These are phyloP conservation scores for Rhynchosporium secalis DNA, from an alignment of 2,329 filamentous ascomycete genomes.

Conservation along the genomic window DNA sequence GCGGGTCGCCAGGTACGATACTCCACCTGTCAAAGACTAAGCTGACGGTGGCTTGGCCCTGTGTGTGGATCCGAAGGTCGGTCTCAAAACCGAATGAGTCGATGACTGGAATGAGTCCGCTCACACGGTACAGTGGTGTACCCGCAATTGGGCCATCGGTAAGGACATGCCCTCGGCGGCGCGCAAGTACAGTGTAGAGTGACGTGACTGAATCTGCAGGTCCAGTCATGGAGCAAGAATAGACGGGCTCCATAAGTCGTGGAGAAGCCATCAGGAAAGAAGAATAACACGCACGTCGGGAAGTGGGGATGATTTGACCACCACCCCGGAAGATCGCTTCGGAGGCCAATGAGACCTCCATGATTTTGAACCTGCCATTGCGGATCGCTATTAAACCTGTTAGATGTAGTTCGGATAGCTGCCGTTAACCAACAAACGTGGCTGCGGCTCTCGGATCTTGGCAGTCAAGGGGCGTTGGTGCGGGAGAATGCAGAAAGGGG, in stretches of 20 bases:
- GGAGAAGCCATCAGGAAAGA: slow-evolving; percentile 97
- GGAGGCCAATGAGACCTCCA: slow-evolving; percentile 79
- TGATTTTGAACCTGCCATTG: slow-evolving; percentile 96
- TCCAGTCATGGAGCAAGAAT: slow-evolving; percentile 88
- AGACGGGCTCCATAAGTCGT: slow-evolving; percentile 94
- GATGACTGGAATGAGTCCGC: slow-evolving; percentile 90
- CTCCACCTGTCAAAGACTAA: slow-evolving; percentile 96
- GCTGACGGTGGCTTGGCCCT: slow-evolving; percentile 86
- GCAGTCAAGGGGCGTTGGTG: slow-evolving; percentile 5
- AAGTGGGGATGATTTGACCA: slow-evolving; percentile 95
- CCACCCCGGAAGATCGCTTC: slow-evolving; percentile 95
- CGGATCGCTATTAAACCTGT: slow-evolving; percentile 69
- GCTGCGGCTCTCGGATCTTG: not conserved
- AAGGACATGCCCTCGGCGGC: slow-evolving; percentile 87
- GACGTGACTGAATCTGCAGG: slow-evolving; percentile 85
- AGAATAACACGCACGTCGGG: slow-evolving; percentile 88
- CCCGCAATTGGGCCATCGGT: slow-evolving; percentile 93
- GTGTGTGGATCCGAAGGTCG: slow-evolving; percentile 91
- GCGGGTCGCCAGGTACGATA: slow-evolving; percentile 91
- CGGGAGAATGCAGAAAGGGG: slow-evolving; percentile 5
- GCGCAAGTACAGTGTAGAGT: slow-evolving; percentile 87
- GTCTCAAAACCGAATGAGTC: slow-evolving; percentile 98
- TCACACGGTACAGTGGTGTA: slow-evolving; percentile 89
- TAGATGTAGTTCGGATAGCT: slow-evolving; percentile 34
- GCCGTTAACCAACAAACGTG: slow-evolving; percentile 27